These are phyloP conservation scores for Phoma sp. DNA, from an alignment of 2,329 filamentous ascomycete genomes.

Conservation along the genomic window DNA sequence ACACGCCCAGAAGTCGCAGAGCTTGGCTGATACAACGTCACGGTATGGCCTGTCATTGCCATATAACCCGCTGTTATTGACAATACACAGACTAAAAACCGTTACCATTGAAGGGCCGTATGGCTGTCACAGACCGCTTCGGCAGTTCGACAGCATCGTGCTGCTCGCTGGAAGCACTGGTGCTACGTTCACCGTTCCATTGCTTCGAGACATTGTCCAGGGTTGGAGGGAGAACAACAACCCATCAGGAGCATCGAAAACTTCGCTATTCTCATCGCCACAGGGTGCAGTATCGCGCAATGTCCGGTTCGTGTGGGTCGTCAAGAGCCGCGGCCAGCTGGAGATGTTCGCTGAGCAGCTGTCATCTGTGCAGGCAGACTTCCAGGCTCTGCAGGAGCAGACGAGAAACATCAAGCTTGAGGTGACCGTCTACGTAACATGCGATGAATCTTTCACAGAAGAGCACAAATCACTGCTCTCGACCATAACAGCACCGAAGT, in stretches of 20 bases:
- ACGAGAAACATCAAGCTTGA: slow-evolving; percentile 56
- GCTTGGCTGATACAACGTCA: slow-evolving; percentile 14
- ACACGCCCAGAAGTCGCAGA: slow-evolving; percentile 56
- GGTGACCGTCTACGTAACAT: slow-evolving; percentile 63
- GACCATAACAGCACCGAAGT: slow-evolving; percentile 29
- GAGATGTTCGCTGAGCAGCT: slow-evolving; percentile 63
- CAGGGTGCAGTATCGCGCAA: slow-evolving; percentile 54
- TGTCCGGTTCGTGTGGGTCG: slow-evolving; percentile 65
- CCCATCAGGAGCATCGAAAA: background rate
- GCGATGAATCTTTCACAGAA: slow-evolving; percentile 57
- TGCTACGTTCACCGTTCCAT: slow-evolving; percentile 64
- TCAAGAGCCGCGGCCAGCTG: slow-evolving; percentile 62
- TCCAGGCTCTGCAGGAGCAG: slow-evolving; percentile 48
- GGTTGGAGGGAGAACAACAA: slow-evolving; percentile 50
- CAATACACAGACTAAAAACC: slow-evolving; percentile 30
- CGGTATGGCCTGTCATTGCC: slow-evolving; percentile 17
- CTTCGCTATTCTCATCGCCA: slow-evolving; percentile 28
- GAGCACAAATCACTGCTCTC: slow-evolving; percentile 46
- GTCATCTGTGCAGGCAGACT: slow-evolving; percentile 53
- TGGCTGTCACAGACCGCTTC: slow-evolving; percentile 58
- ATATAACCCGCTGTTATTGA: background rate
- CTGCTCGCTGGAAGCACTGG: slow-evolving; percentile 68
- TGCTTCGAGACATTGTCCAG: slow-evolving; percentile 64
- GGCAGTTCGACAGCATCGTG: slow-evolving; percentile 68
- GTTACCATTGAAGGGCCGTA: slow-evolving; percentile 65